Conservation (phyloP, 2,329 filamentous ascomycete genomes). For the Daldinia eschscholtzii region DNA sequence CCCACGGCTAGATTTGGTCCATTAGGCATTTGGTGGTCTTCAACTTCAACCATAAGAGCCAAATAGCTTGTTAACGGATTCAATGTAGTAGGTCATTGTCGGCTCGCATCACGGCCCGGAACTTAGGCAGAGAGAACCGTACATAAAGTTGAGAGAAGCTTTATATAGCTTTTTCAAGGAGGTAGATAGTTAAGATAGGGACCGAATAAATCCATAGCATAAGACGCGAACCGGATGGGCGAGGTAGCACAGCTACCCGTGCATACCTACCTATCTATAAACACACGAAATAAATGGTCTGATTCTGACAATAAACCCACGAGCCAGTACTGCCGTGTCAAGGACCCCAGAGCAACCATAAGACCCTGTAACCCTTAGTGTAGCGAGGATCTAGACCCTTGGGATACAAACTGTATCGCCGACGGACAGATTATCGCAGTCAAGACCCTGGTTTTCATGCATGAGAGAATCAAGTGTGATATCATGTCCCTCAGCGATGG, state of each 20-base stretch:
- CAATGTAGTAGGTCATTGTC: neutral
- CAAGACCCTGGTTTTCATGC: conserved; percentile 59
- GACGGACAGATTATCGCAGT: conserved; percentile 61
- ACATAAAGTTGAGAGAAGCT: conserved; percentile 2
- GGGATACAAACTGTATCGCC: conserved; percentile 63
- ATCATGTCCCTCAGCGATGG: conserved; percentile 59
- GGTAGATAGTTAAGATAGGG: conserved; percentile 18
- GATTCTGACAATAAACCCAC: conserved; percentile 6
- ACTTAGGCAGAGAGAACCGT: neutral
- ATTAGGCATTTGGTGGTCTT: no score
- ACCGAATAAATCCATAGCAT: conserved; percentile 20
- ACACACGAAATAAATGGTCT: conserved; percentile 14
- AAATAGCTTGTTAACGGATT: no score
- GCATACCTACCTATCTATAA: conserved; percentile 2
- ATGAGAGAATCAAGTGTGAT: conserved; percentile 62
- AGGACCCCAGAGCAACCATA: conserved; percentile 19
- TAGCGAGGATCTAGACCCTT: conserved; percentile 34
- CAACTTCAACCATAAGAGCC: neutral
- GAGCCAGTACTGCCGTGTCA: conserved; percentile 15
- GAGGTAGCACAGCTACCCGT: conserved; percentile 23
- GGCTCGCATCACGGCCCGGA: conserved; percentile 17
- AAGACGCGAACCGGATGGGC: neutral
- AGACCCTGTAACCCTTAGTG: conserved; percentile 21
- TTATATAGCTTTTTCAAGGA: neutral
- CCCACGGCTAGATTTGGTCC: neutral